A percentile compares a stretch with the other conserved stretches of the same genome.
phyloP scores from a whole-genome alignment of 257 asterid species.

The Nicotiana obtusifolia region DNA sequence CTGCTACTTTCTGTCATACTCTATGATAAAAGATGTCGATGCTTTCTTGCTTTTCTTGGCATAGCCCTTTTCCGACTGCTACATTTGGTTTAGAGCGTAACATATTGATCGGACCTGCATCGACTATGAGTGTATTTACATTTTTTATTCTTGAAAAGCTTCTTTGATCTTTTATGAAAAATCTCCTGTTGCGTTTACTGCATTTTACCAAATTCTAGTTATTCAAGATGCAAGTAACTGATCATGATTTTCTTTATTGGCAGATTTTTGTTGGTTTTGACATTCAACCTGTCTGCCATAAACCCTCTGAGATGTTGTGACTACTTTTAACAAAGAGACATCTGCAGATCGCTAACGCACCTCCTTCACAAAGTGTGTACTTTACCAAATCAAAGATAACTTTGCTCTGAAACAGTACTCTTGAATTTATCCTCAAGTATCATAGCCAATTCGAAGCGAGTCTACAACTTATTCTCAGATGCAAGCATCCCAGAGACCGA shows the following conservation, averaged over 20 bases:
- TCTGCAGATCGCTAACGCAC: background rate
- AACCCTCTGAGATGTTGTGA: background rate
- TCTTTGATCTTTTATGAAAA: background rate
- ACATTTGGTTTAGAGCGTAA: background rate
- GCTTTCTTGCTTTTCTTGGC: background rate
- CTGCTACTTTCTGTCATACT: background rate
- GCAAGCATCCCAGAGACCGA: conserved; percentile 59
- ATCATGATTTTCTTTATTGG: background rate
- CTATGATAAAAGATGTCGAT: background rate
- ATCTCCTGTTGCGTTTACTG: background rate
- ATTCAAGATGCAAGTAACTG: background rate
- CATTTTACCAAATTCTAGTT: background rate
- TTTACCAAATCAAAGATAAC: background rate
- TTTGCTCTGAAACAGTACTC: background rate
- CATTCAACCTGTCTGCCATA: background rate
- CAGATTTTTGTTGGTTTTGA: conserved; percentile 9
- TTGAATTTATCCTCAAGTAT: background rate
- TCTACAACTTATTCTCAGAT: conserved; percentile 26
- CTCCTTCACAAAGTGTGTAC: background rate
- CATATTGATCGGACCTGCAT: background rate
- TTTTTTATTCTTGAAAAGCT: background rate
- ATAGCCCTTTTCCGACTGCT: background rate
- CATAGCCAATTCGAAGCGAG: background rate
- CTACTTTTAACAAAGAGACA: background rate
- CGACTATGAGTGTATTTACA: background rate